A percentile compares a stretch with the other conserved stretches of the same genome.
Conservation (phyloP, 306 rosid genomes). For the Pyrus communis region DNA sequence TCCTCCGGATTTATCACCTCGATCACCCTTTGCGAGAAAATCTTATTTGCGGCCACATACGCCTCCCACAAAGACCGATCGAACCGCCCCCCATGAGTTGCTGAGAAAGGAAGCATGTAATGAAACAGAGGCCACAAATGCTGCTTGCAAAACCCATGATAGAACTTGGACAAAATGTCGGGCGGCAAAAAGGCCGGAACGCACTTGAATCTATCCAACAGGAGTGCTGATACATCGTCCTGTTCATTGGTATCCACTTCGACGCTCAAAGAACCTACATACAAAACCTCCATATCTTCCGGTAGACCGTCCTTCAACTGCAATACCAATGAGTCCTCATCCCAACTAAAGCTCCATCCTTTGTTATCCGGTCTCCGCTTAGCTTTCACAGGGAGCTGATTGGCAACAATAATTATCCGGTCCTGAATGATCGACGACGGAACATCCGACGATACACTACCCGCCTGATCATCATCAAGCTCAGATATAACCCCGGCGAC, state of each 20-base stretch:
- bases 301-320: constrained; percentile 57
- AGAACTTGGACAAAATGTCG: constrained; percentile 42
- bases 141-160: constrained; percentile 67
- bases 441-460: constrained; percentile 50
- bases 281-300: constrained; percentile 59
- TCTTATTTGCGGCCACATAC: constrained; percentile 60
- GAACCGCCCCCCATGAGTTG: constrained; percentile 52
- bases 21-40: constrained; percentile 58
- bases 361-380: constrained; percentile 48
- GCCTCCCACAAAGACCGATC: constrained; percentile 67
- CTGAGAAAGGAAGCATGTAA: constrained; percentile 63
- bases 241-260: constrained; percentile 47
- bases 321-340: constrained; percentile 46
- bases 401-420: constrained; percentile 50
- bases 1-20: constrained; percentile 64
- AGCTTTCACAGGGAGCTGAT: constrained; percentile 53
- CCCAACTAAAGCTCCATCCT: constrained; percentile 62
- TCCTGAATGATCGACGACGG: constrained; percentile 45
- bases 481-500: constrained; percentile 53
- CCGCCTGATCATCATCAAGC: constrained; percentile 56
- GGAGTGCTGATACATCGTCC: constrained; percentile 50
- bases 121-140: constrained; percentile 67
- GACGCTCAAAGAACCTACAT: constrained; percentile 51
- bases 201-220: constrained; percentile 58
- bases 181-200: constrained; percentile 58